Base-by-base conservation (phyloP, 2,329 filamentous ascomycete genomes). In the Pseudogymnoascus sp. region DNA sequence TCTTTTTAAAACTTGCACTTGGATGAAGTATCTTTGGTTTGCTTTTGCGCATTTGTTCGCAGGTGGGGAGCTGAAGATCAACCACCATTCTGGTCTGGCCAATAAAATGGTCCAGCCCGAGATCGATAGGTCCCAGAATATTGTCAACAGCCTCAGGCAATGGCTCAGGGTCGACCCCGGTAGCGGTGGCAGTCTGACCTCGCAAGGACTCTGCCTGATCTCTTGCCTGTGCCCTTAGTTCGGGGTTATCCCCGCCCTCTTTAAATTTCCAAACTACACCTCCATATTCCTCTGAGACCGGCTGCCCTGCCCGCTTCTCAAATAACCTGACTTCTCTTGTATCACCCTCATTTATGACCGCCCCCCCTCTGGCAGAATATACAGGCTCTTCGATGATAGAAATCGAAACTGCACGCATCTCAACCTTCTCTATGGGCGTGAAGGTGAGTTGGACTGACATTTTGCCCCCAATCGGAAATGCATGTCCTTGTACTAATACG, bases 381-480 rank as follows among this genome's bases (percentile, higher is more conserved):
- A 89, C 86, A 41, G 88, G 81, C 61, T 87, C 89, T 70, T 90
- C 87, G 0, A 86, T 89, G 18, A 90, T 81, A 64, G 84, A 86
- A 0, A 90, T 86, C 69, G 88, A 89, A 72, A 90, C 88, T 41
- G 87, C 79, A 69, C 90, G 87, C 66, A 86, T 88, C 70, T 88
- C 85, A 6, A 90, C 86, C 72, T 90, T 90, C 4, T 87, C 86
- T 59, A 90, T 72, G 0, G 87, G 87, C 1, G 86, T 90, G 59
- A 90, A 76, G 70, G 89, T 90, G 77, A 90, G 90, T 2, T 87
- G 86, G 62, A 90, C 89, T 0, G 87, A 87, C 6, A 90, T 85
- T 65, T 86, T 85, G 2, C 85, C 81, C 8, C 87, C 87, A 5
- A 90, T 73, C 0, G 87, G 86, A 66, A 90, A 90, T 0, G 87